Percentiles rank a stretch among this genome's conserved stretches.
phyloP scores from a whole-genome alignment of 768 basidiomycete genomes.

The Jaapia argillacea region DNA sequence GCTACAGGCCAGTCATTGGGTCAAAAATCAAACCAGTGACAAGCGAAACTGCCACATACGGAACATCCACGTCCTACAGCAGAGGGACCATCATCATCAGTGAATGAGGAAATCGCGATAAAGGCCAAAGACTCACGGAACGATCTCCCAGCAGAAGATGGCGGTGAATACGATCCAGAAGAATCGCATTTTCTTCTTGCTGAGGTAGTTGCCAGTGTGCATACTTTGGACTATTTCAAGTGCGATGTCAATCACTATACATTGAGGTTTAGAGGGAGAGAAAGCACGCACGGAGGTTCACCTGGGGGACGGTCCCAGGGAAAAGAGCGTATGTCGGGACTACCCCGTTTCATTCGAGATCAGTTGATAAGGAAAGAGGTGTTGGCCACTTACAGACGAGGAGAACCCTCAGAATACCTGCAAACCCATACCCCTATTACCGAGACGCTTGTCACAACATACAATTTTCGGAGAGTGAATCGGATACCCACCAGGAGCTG shows the following conservation, averaged over 20 bases:
- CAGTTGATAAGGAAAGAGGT: neutral
- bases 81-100: neutral
- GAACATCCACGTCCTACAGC: conserved; percentile 9
- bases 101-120: neutral
- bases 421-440: conserved; percentile 23
- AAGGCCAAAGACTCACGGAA: conserved; percentile 5
- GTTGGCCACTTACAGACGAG: conserved; percentile 17
- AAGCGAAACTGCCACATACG: no score
- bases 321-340: conserved; percentile 28
- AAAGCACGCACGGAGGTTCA: conserved; percentile 23
- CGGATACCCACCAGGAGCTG: conserved; percentile 24
- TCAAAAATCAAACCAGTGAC: conserved; percentile 10
- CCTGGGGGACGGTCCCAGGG: conserved; percentile 40
- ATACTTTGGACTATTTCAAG: conserved; percentile 33
- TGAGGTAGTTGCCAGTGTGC: conserved; percentile 40
- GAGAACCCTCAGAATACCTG: conserved; percentile 17
- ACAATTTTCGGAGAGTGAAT: neutral
- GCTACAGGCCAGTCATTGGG: conserved; percentile 27
- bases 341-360: neutral
- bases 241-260: no score
- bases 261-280: no score
- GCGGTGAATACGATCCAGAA: conserved; percentile 46
- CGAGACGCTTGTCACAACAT: no score
- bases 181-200: conserved; percentile 37
- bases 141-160: conserved; percentile 37